Evolutionary conservation across 805 yeast genomes (phyloP), one percentile per base, ranked within the genome.

Genomic region (Candida boidinii): DNA sequence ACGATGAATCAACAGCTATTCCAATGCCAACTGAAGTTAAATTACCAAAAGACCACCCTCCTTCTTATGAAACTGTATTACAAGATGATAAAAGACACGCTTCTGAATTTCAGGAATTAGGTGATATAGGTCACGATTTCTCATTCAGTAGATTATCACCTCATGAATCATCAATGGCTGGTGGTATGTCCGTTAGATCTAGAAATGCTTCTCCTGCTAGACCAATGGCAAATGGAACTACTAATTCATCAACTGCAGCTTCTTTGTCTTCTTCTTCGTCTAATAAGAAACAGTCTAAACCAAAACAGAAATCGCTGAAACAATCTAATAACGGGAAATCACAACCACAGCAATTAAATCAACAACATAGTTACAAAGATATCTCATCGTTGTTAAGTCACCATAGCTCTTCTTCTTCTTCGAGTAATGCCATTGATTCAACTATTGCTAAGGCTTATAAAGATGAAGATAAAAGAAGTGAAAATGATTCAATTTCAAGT

Each of bases 1-100:
- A 22, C 14, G 72, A 62, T 9, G 69, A 63, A 23, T 39, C 49
- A 2, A 39, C 47, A 9, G 63, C 69, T 2, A 68, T 68, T 3
- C 56, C 60, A 12, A 8, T 34, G n/a, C 53, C 60, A 8, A 38
- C 45, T 28, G 28, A 34, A 16, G 34, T 20, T n/a, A 33, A 39
- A 21, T 30, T 32, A 17, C 45, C 48, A 4, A 33, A 35, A 12
- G 22, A 33, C 17, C 21, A 24, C 17, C 41, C 44, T 2, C 48
- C 52, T 2, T 43, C 50, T 3, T 46, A 46, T 27, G 41, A 29
- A 4, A 37, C 23, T 14, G 13, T 32, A 10, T 9, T 29, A 10
- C 29, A 34, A 16, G 37, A 34, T 14, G 35, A 32, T 21, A 51
- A 44, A 10, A 39, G 42, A 7, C 55, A 55, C 2, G 58, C 60